A percentile compares a stretch with the other conserved stretches of the same genome.
phyloP scores from a whole-genome alignment of 2,329 filamentous ascomycete genomes.

The Penicillium sp. region DNA sequence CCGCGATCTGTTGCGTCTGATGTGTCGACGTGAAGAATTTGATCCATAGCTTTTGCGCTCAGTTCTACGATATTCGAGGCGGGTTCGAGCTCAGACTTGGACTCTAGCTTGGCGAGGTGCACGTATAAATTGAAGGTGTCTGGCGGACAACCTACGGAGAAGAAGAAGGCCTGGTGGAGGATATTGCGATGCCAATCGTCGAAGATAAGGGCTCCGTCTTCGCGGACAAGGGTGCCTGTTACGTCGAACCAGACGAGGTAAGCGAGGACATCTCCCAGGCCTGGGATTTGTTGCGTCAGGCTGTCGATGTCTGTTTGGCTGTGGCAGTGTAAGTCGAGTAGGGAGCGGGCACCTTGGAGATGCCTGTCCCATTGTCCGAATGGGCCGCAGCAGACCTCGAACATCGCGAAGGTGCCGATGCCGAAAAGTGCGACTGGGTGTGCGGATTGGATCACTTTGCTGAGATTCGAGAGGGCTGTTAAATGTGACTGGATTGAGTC shows the following conservation, averaged over 20 bases:
- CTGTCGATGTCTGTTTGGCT: constrained; percentile 38
- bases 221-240: constrained; percentile 35
- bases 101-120: constrained; percentile 32
- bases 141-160: constrained; percentile 42
- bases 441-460: constrained; percentile 43
- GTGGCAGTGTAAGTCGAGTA: constrained; percentile 48
- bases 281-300: constrained; percentile 39
- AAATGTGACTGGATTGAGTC: constrained; percentile 35
- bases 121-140: constrained; percentile 46
- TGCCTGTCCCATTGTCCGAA: constrained; percentile 48
- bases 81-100: constrained; percentile 8
- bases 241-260: constrained; percentile 50
- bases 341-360: constrained; percentile 44
- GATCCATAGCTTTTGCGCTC: constrained; percentile 20
- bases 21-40: constrained; percentile 25
- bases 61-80: constrained; percentile 8
- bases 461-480: constrained; percentile 43
- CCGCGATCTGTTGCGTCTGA: constrained; percentile 16
- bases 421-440: constrained; percentile 50
- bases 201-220: constrained; percentile 36
- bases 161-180: constrained; percentile 40
- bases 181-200: constrained; percentile 48
- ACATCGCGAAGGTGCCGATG: constrained; percentile 51
- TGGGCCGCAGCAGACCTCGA: constrained; percentile 49
- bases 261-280: constrained; percentile 44